Evolutionary conservation across 306 rosid genomes (phyloP).

Genomic region (Cicer chorassanicum): DNA sequence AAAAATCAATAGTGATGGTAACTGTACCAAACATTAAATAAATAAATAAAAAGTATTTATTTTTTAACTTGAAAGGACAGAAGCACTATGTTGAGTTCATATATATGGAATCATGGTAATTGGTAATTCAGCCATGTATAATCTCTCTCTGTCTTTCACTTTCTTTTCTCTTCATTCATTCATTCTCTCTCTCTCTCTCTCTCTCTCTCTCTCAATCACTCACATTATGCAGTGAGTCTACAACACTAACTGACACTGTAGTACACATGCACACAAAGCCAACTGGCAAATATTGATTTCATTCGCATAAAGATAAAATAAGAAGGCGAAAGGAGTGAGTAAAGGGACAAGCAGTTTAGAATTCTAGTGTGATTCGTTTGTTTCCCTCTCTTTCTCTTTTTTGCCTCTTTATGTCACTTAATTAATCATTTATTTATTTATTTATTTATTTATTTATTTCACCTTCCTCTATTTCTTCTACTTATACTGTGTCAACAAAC

Average conservation of each 20-base stretch:
- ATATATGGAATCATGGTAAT: slow-evolving; percentile 45
- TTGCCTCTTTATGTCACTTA: slow-evolving; percentile 16
- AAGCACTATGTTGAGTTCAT: slow-evolving; percentile 17
- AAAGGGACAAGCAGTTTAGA: slow-evolving; percentile 70
- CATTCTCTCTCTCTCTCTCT: no score
- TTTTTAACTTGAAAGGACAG: slow-evolving; percentile 43
- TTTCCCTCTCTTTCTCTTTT: slow-evolving; percentile 36
- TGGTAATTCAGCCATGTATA: slow-evolving; percentile 36
- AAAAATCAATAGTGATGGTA: slow-evolving; percentile 40
- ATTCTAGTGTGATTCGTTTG: slow-evolving; percentile 65
- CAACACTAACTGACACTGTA: slow-evolving; percentile 44
- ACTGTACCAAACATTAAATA: background rate
- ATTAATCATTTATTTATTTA: slow-evolving; percentile 41
- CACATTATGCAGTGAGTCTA: slow-evolving; percentile 38
- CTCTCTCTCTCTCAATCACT: slow-evolving; percentile 40
- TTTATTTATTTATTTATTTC: slow-evolving; percentile 26
- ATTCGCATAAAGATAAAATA: slow-evolving; percentile 67
- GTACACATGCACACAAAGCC: slow-evolving; percentile 65
- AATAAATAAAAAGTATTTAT: no score
- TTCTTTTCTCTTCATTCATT: slow-evolving; percentile 34
- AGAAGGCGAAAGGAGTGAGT: slow-evolving; percentile 69
- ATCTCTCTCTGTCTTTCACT: slow-evolving; percentile 20
- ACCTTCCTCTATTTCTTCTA: slow-evolving; percentile 48
- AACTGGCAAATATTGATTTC: slow-evolving; percentile 86
- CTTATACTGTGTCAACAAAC: slow-evolving; percentile 50